Evolutionary conservation across 306 rosid genomes (phyloP).

Genomic region (Carpinus fangiana): DNA sequence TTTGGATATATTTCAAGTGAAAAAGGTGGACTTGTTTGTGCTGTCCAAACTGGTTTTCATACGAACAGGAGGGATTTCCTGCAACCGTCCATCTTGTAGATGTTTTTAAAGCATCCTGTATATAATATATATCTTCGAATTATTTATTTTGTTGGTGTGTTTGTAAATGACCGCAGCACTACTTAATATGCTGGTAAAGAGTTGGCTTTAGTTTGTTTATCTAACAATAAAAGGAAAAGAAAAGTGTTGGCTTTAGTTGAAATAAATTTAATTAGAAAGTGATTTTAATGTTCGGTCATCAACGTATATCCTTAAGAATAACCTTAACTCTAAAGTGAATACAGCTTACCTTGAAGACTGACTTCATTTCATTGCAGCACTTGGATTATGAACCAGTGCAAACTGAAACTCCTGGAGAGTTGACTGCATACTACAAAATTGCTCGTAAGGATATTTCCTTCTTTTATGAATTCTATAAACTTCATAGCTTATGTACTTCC

Average conservation of each 20-base stretch:
- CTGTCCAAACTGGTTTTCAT: not conserved
- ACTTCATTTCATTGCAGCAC: constrained; percentile 67
- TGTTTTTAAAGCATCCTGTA: not conserved
- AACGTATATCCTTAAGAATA: not conserved
- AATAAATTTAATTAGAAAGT: not conserved
- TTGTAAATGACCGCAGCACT: not conserved
- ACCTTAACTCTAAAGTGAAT: not conserved
- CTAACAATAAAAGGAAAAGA: no score
- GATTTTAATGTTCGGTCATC: not conserved
- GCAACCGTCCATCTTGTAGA: not conserved
- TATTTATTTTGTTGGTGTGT: not conserved
- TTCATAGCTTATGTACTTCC: constrained; percentile 9
- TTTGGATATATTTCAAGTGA: no score
- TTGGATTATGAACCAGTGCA: constrained; percentile 68
- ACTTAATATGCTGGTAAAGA: not conserved
- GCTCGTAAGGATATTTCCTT: constrained; percentile 55
- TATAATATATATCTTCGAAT: not conserved
- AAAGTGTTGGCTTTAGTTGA: not conserved
- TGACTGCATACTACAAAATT: constrained; percentile 94
- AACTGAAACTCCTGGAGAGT: constrained; percentile 84
- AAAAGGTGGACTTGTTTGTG: not conserved
- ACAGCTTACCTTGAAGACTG: constrained; percentile 17
- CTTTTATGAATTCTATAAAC: not conserved
- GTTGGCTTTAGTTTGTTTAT: not conserved
- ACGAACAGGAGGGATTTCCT: not conserved